These are phyloP conservation scores for Saxophila tyrrhenica DNA, from an alignment of 495 filamentous ascomycete genomes.

Conservation along the genomic window DNA sequence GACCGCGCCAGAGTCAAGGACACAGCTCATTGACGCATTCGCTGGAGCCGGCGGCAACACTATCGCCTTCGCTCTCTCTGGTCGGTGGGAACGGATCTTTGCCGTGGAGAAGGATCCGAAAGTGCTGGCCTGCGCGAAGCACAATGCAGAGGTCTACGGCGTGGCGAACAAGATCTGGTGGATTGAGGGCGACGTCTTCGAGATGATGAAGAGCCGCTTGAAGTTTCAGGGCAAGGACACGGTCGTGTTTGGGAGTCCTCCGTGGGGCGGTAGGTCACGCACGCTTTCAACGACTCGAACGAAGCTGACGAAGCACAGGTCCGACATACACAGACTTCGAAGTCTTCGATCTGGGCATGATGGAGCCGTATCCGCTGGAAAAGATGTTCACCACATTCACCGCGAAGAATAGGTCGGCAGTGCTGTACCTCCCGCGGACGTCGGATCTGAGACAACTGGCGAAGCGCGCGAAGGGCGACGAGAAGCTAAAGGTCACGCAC, in stretches of 20 bases:
- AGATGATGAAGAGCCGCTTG: constrained; percentile 33
- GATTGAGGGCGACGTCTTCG: constrained; percentile 74
- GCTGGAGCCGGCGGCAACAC: constrained; percentile 85
- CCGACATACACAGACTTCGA: constrained; percentile 64
- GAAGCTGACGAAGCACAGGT: constrained; percentile 32
- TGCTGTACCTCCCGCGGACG: constrained; percentile 78
- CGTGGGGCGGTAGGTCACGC: constrained; percentile 79
- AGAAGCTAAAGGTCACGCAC: constrained; percentile 62
- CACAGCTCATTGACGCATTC: constrained; percentile 71
- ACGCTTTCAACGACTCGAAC: no score
- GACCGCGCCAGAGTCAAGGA: constrained; percentile 40
- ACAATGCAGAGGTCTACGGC: constrained; percentile 82
- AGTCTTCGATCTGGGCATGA: constrained; percentile 73
- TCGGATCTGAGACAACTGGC: constrained; percentile 80
- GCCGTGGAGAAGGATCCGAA: constrained; percentile 73
- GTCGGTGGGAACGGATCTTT: constrained; percentile 67
- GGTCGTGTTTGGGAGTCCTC: constrained; percentile 79
- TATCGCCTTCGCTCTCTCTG: constrained; percentile 80
- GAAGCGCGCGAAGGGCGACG: constrained; percentile 35
- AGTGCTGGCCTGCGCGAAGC: constrained; percentile 75
- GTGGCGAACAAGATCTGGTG: constrained; percentile 70
- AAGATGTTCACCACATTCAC: constrained; percentile 50
- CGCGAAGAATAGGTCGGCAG: constrained; percentile 41
- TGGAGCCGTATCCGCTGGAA: constrained; percentile 73
- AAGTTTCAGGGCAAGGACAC: constrained; percentile 31